Base-by-base conservation (phyloP, 2,329 filamentous ascomycete genomes). In the Pseudopyrenochaeta lycopersici region DNA sequence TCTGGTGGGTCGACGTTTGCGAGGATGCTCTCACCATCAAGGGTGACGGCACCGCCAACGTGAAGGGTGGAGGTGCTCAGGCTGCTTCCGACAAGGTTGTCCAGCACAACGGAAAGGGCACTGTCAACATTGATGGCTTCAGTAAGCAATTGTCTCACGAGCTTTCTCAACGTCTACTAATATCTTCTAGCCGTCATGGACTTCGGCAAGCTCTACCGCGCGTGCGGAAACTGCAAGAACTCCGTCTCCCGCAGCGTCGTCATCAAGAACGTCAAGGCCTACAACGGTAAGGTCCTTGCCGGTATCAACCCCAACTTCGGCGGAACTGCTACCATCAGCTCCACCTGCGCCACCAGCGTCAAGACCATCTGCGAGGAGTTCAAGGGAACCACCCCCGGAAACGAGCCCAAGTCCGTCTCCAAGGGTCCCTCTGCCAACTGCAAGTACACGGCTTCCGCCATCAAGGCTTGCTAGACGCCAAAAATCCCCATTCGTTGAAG, bases 301-400 rank as follows among this genome's bases (percentile, higher is more conserved):
- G 80, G 81, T 42, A 82, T 83, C 70, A 83, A 83, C 75, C 75
- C 74, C 52, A 84, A 83, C 77, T 83, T 79, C 58, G 80, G 80
- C 20, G 80, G 81, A 61, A 80, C 78, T 31, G 79, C 82, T 59
- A 79, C 78, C 3, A 80, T 80, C 60, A 75, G 67, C 57, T 43
- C 48, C 49, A 69, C 66, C 42, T 72, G 71, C 54, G 64, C 66
- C 50, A 53, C 63, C 14, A 58, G 45, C 52, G 66, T 69, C 49
- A 70, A 74, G 62, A 62, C 60, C 29, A 67, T 75, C 61, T 74
- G 72, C 64, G 61, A 68, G 63, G 71, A 74, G 59, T 74, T 69
- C 61, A 39, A 72, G 60, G 71, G 71, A 18, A 71, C 64, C 51
- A 67, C 35, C 7, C 64, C 66, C 43, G 69, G 68, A 32, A 58